Base-by-base conservation (phyloP, 805 yeast species). In the Candida pini region DNA sequence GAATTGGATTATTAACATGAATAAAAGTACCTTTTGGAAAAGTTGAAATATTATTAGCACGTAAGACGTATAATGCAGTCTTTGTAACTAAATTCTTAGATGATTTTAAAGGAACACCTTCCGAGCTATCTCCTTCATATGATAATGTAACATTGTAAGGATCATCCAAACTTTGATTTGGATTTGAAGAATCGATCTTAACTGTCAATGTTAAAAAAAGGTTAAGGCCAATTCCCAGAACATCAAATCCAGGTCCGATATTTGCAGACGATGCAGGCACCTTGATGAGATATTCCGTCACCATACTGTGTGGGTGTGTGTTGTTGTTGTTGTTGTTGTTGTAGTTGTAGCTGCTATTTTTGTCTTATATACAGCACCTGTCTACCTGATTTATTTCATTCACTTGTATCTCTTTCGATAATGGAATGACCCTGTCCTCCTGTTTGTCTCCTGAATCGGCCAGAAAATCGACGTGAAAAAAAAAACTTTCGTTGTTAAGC, bases 181-280 rank as follows among this genome's bases (percentile, higher is more conserved):
- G 45, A 30, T 63, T 63, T 14, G 50, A 48, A 25, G 56, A 45
- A 55, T 87, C 92, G 27, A 85, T 66, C 8, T 66, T 60, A 20
- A 88, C 96, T 4, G 69, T 66, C 38, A 92, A 67, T 34, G 80
- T 82, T 37, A 92, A 66, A 53, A 65, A 87, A 32, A 88, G 64
- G 42, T 82, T 72, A 45, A 92, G 69, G 30, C 96, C 96, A 26
- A 92, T 81, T 17, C 98, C 98, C 33, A 92, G 65, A 6, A 92
- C 98, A 60, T 92, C 98, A 54, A 90, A 92, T 1, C 98, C 98
- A 8, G 98, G 98, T 7, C 98, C 98, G 34, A 92, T 90, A 53
- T 92, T 92, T 52, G 98, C 98, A 32, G 95, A 84, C 5, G 97
- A 89, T 6, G 97, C 96, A 4, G 98, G 98, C 13, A 90, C 92